Conservation (phyloP, 257 asterid species). For the Przewalskia tangutica region DNA sequence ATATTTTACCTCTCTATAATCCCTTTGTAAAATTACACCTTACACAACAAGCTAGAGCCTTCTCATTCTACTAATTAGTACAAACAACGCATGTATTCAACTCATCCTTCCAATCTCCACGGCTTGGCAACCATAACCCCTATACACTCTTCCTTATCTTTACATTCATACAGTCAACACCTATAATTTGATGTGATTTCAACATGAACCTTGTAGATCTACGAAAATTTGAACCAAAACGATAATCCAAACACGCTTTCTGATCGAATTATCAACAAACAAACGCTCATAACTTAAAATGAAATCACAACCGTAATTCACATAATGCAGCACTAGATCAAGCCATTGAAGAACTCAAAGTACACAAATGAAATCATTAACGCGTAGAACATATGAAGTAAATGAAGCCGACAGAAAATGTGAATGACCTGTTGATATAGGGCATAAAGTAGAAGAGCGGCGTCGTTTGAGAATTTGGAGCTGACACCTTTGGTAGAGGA, state of each 20-base stretch:
- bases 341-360: neutral
- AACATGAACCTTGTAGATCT: neutral
- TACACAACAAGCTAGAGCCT: neutral
- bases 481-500: constrained; percentile 51
- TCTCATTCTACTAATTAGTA: neutral
- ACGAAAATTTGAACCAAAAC: neutral
- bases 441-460: constrained; percentile 81
- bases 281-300: neutral
- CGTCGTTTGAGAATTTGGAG: constrained; percentile 76
- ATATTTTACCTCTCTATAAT: too few relatives aligned
- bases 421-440: constrained; percentile 73
- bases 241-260: neutral
- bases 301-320: neutral
- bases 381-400: neutral
- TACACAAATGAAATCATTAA: neutral
- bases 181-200: neutral
- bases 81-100: neutral
- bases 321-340: constrained; percentile 5
- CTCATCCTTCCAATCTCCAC: neutral
- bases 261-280: neutral
- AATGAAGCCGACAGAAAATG: constrained; percentile 9
- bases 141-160: neutral
- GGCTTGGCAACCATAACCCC: neutral
- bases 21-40: constrained; percentile 26
- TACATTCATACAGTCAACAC: neutral